Evolutionary conservation across 441 rosid genomes (phyloP).

Genomic region (Lepidium campestre): DNA sequence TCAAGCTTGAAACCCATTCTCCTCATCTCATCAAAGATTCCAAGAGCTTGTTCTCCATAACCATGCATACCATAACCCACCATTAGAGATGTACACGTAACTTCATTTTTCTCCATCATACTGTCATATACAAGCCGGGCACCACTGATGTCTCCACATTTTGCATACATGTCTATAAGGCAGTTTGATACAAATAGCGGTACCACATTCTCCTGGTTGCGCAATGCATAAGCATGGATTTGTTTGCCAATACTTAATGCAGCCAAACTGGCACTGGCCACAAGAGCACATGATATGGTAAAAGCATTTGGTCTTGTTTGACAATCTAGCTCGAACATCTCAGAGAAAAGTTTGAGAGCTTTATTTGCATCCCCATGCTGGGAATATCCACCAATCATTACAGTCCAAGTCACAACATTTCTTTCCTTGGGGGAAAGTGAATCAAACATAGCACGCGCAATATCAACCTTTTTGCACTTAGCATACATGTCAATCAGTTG

Average conservation of each 20-base stretch:
- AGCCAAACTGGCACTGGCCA: constrained; percentile 67
- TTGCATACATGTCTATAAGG: constrained; percentile 79
- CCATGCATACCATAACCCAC: constrained; percentile 92
- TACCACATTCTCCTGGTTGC: constrained; percentile 31
- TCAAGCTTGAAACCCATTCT: constrained; percentile 53
- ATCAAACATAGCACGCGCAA: constrained; percentile 55
- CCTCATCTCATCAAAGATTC: constrained; percentile 58
- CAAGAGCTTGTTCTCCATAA: constrained; percentile 57
- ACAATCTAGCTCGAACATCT: constrained; percentile 41
- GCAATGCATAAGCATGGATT: constrained; percentile 54
- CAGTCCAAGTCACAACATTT: constrained; percentile 75
- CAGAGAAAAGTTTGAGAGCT: constrained; percentile 48
- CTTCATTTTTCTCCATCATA: constrained; percentile 53
- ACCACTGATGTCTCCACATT: constrained; percentile 59
- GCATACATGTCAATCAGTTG: constrained; percentile 83
- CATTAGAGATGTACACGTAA: constrained; percentile 83
- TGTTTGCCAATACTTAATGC: constrained; percentile 59
- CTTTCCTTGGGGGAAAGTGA: constrained; percentile 37
- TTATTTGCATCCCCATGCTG: constrained; percentile 65
- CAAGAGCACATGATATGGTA: constrained; percentile 62
- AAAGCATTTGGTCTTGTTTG: constrained; percentile 55
- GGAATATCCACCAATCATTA: constrained; percentile 64
- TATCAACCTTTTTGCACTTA: constrained; percentile 50
- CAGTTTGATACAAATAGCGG: constrained; percentile 51
- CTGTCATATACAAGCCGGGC: constrained; percentile 61